Evolutionary conservation across 176 grass and related monocot species (phyloP).

Genomic region (Tillandsia fasciculata): DNA sequence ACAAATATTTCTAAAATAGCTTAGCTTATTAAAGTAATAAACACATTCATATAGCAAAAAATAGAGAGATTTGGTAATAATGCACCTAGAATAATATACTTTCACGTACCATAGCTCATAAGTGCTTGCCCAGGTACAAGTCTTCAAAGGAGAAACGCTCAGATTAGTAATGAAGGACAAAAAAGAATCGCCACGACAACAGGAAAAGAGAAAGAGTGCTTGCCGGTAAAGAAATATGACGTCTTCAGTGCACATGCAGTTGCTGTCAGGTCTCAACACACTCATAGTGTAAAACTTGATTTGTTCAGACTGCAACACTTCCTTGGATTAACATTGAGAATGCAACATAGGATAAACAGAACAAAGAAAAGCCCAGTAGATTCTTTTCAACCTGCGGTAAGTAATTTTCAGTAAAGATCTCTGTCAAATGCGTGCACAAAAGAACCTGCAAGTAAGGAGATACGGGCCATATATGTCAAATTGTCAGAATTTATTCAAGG

Average conservation of each 20-base stretch:
- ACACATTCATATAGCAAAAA: no score
- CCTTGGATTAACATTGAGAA: slow-evolving; percentile 3
- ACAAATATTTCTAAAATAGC: no score
- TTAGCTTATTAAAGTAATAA: no score
- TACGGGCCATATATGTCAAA: slow-evolving; percentile 2
- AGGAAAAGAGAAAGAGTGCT: background rate
- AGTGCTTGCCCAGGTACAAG: slow-evolving; percentile 82
- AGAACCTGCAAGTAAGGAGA: slow-evolving; percentile 59
- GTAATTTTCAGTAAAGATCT: slow-evolving; percentile 65
- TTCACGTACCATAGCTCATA: slow-evolving; percentile 70
- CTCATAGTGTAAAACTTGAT: slow-evolving; percentile 90
- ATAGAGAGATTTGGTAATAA: background rate
- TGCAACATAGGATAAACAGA: slow-evolving; percentile 9
- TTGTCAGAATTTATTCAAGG: slow-evolving; percentile 5
- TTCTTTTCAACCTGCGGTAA: slow-evolving; percentile 62
- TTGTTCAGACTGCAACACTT: slow-evolving; percentile 67
- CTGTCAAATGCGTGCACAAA: slow-evolving; percentile 85
- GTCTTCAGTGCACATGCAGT: slow-evolving; percentile 43
- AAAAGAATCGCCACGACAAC: slow-evolving; percentile 16
- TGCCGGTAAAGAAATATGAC: slow-evolving; percentile 87
- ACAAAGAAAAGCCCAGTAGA: slow-evolving; percentile 10
- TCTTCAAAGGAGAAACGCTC: slow-evolving; percentile 37
- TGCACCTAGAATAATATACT: slow-evolving; percentile 11
- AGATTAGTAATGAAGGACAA: slow-evolving; percentile 16
- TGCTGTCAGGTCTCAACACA: slow-evolving; percentile 70